phyloP scores from a whole-genome alignment of 495 filamentous ascomycete species.

The Penicillium pancosmium region DNA sequence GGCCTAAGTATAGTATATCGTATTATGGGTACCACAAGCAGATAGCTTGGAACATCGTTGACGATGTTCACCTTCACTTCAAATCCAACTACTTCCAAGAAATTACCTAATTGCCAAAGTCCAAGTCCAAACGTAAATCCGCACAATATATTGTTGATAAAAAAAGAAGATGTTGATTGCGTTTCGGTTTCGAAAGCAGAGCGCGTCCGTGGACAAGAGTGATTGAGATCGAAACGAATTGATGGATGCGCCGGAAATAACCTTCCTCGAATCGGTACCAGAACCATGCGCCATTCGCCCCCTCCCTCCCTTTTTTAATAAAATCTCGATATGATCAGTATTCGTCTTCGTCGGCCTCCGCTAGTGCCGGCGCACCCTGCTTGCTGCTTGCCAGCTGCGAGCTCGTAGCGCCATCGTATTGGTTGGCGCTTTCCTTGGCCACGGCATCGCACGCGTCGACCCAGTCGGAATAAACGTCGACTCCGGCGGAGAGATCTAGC shows the following conservation, averaged over 20 bases:
- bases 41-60: neutral
- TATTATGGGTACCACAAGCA: neutral
- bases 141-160: neutral
- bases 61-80: neutral
- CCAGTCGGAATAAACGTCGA: conserved; percentile 98
- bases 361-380: conserved; percentile 20
- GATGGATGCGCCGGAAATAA: conserved; percentile 16
- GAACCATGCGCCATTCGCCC: conserved; percentile 27
- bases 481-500: conserved; percentile 79
- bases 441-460: conserved; percentile 92
- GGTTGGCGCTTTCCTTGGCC: conserved; percentile 61
- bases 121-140: neutral
- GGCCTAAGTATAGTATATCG: neutral
- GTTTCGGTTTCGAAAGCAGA: neutral
- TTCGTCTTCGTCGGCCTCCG: conserved; percentile 30
- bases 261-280: conserved; percentile 20
- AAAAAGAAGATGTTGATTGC: neutral
- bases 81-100: neutral
- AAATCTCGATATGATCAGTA: conserved; percentile 28
- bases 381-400: conserved; percentile 26
- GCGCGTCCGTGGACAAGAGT: conserved; percentile 3
- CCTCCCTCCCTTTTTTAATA: conserved; percentile 7
- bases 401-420: conserved; percentile 47
- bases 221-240: conserved; percentile 6
- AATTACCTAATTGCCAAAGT: neutral